These are phyloP conservation scores for Colletotrichum lentis DNA, from an alignment of 2,329 filamentous ascomycete genomes.

Conservation along the genomic window DNA sequence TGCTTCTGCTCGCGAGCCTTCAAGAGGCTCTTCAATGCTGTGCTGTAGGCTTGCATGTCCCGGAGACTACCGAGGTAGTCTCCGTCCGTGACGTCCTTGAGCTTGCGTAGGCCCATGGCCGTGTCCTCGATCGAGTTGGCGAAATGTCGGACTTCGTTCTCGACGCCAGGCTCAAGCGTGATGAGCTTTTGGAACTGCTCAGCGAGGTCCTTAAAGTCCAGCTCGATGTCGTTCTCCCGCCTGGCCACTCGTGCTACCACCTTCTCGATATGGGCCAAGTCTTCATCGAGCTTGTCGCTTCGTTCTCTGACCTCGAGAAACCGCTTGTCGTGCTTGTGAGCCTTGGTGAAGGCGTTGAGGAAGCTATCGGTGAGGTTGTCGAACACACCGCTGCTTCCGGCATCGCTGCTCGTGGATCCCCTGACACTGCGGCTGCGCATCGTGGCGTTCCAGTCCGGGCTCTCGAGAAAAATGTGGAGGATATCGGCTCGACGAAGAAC, in stretches of 20 bases:
- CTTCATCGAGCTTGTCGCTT: conserved; percentile 92
- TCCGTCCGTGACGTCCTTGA: conserved; percentile 92
- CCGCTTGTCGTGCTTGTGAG: conserved; percentile 91
- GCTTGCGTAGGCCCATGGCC: conserved; percentile 75
- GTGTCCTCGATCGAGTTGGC: conserved; percentile 86
- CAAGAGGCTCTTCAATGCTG: conserved; percentile 85
- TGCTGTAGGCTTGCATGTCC: conserved; percentile 95
- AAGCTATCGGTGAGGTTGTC: conserved; percentile 96
- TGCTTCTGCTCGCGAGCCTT: conserved; percentile 97
- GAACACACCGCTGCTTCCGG: conserved; percentile 75
- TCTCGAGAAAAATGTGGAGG: conserved; percentile 90
- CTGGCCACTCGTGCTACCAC: conserved; percentile 91
- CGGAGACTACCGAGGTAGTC: conserved; percentile 92
- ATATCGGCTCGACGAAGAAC: conserved; percentile 84
- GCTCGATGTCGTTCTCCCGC: conserved; percentile 85
- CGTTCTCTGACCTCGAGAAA: conserved; percentile 95
- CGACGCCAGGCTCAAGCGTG: conserved; percentile 85
- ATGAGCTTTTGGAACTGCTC: conserved; percentile 96
- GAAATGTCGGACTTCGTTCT: conserved; percentile 83
- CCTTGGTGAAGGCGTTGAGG: conserved; percentile 95
- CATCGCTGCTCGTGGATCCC: conserved; percentile 60
- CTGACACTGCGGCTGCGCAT: conserved; percentile 82
- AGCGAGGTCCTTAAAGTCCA: conserved; percentile 87
- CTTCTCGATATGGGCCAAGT: conserved; percentile 91
- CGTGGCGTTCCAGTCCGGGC: conserved; percentile 93